Percentiles rank a stretch among this genome's conserved stretches.
These are phyloP conservation scores for Bryoerythrophyllum caledonicum DNA, from an alignment of 225 moss, liverwort and hornwort genomes.

Conservation along the genomic window DNA sequence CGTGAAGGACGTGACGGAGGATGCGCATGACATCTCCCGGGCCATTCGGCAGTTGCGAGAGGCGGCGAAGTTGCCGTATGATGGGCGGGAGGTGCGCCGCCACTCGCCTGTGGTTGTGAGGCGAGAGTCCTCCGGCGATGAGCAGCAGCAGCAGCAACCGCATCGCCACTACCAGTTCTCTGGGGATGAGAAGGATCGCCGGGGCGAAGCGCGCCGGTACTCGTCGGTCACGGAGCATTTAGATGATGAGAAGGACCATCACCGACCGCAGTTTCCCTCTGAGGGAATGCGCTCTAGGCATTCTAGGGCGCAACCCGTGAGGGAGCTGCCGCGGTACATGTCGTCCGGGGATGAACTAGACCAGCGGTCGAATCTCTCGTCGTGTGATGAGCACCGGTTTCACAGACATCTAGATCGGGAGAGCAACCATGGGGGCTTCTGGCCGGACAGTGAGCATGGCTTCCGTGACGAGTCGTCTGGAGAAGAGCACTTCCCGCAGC, in stretches of 20 bases:
- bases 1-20: constrained; percentile 20
- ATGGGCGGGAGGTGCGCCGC: constrained; percentile 13
- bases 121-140: constrained; percentile 40
- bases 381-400: constrained; percentile 34
- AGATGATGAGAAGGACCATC: constrained; percentile 38
- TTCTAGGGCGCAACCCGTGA: constrained; percentile 5
- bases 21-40: constrained; percentile 38
- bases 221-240: constrained; percentile 35
- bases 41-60: constrained; percentile 38
- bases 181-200: constrained; percentile 30
- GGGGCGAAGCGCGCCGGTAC: constrained; percentile 28
- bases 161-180: constrained; percentile 29
- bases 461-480: constrained; percentile 33
- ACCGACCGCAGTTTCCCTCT: constrained; percentile 42
- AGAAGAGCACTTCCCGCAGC: constrained; percentile 28
- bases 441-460: constrained; percentile 27
- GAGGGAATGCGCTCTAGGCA: constrained; percentile 26
- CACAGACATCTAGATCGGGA: constrained; percentile 33
- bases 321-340: constrained; percentile 26
- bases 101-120: constrained; percentile 8
- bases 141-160: constrained; percentile 28
- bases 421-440: constrained; percentile 38
- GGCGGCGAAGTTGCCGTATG: constrained; percentile 21
- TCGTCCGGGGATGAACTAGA: constrained; percentile 55
- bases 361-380: constrained; percentile 32